Evolutionary conservation across 2,329 filamentous ascomycete species (phyloP).

Genomic region (Pseudogymnoascus sp.): DNA sequence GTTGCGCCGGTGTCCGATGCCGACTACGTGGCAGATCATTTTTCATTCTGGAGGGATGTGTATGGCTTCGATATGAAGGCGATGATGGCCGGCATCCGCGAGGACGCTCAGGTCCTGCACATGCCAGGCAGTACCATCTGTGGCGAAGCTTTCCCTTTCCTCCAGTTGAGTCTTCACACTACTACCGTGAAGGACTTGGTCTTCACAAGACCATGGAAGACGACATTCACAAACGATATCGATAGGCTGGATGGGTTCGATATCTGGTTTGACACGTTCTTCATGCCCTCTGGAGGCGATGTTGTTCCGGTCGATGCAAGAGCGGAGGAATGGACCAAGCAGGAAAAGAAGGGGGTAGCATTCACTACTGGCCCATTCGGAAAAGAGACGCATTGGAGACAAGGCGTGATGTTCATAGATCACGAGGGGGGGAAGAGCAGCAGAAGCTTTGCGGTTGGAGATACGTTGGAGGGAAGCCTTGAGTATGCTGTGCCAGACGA

Average conservation of each 20-base stretch:
- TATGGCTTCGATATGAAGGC: conserved; percentile 92
- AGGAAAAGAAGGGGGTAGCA: conserved; percentile 55
- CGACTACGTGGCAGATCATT: conserved; percentile 68
- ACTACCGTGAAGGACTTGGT: conserved; percentile 64
- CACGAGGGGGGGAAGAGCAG: conserved; percentile 37
- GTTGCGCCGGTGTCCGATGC: conserved; percentile 72
- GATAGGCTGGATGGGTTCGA: conserved; percentile 76
- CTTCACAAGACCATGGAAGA: conserved; percentile 63
- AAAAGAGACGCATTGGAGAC: conserved; percentile 83
- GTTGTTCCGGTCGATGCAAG: conserved; percentile 44
- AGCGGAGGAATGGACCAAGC: conserved; percentile 54
- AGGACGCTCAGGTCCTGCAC: conserved; percentile 72
- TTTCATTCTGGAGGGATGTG: conserved; percentile 82
- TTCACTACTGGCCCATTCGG: conserved; percentile 80
- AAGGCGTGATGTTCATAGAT: conserved; percentile 67
- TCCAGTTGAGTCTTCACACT: conserved; percentile 68
- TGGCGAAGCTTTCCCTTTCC: conserved; percentile 57
- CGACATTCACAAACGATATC: conserved; percentile 52
- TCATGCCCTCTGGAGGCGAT: conserved; percentile 54
- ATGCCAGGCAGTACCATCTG: conserved; percentile 55
- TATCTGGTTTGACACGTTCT: conserved; percentile 93
- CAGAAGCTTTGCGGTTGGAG: conserved; percentile 41
- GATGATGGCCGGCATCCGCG: conserved; percentile 76
- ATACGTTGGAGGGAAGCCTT: conserved; percentile 58
- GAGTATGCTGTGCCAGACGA: conserved; percentile 62